Conservation (phyloP, 108 stramenopile species). For the Skeletonema menzelii region DNA sequence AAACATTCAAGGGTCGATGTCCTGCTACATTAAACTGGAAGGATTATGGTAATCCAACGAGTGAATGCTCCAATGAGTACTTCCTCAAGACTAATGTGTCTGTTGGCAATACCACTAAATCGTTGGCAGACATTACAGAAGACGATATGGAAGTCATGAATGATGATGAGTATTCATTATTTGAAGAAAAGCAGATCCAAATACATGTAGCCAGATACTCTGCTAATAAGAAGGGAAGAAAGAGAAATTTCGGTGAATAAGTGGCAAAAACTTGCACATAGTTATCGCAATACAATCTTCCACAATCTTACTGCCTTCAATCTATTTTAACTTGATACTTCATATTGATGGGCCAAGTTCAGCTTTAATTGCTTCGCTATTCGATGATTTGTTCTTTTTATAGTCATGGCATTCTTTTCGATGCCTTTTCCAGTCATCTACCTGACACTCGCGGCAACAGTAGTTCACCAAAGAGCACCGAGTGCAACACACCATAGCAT, state of each 20-base stretch:
- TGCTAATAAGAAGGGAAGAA: neutral
- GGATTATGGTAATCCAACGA: conserved; percentile 58
- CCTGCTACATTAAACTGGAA: conserved; percentile 48
- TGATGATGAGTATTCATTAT: conserved; percentile 53
- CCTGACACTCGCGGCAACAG: neutral
- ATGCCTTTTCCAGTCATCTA: neutral
- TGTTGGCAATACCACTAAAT: conserved; percentile 11
- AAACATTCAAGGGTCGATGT: conserved; percentile 11
- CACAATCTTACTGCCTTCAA: neutral
- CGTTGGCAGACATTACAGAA: conserved; percentile 58
- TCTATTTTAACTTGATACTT: neutral
- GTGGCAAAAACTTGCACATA: neutral
- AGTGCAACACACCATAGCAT: neutral
- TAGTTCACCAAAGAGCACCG: neutral
- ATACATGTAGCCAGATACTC: conserved; percentile 44
- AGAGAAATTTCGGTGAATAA: neutral
- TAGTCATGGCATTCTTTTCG: neutral
- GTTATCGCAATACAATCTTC: neutral
- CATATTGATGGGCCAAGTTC: neutral
- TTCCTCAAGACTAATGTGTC: conserved; percentile 53
- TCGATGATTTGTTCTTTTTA: neutral
- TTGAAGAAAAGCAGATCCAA: conserved; percentile 70
- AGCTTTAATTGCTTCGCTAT: neutral
- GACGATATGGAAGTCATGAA: conserved; percentile 46
- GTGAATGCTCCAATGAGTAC: conserved; percentile 52